A percentile compares a stretch with the other conserved stretches of the same genome.
Conservation (phyloP, 495 filamentous ascomycete genomes). For the Bombardia bombarda region DNA sequence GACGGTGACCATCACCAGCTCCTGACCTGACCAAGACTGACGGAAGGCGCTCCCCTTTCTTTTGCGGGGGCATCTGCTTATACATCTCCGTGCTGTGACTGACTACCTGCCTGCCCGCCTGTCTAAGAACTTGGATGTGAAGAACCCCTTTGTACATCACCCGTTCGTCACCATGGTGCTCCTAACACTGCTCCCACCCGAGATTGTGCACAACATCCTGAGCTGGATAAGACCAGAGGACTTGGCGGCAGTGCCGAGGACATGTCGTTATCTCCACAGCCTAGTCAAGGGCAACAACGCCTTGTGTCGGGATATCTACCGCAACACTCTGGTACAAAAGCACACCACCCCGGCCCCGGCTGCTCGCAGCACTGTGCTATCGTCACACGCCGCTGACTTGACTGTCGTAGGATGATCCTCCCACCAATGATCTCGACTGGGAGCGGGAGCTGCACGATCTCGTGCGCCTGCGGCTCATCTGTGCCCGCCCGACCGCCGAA, state of each 20-base stretch:
- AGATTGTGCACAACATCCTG: constrained; percentile 51
- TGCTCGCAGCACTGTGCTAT: too few species aligned
- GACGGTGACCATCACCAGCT: too few species aligned
- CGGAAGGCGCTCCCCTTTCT: too few species aligned
- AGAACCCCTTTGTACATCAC: too few species aligned
- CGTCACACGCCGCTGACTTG: not conserved
- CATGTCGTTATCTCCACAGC: constrained; percentile 39
- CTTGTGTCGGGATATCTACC: constrained; percentile 47
- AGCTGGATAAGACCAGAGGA: constrained; percentile 45
- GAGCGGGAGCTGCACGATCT: constrained; percentile 39
- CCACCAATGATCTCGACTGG: constrained; percentile 36
- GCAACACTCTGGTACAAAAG: constrained; percentile 29
- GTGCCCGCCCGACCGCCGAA: constrained; percentile 18
- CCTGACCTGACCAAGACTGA: too few species aligned
- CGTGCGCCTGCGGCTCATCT: constrained; percentile 38
- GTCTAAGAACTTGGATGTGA: too few species aligned
- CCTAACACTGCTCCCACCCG: constrained; percentile 42
- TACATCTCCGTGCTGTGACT: too few species aligned
- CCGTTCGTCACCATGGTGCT: constrained; percentile 11
- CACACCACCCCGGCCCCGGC: too few species aligned
- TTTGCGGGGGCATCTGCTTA: too few species aligned
- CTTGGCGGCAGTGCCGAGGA: constrained; percentile 34
- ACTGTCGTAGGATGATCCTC: constrained; percentile 30
- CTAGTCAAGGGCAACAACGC: constrained; percentile 42
- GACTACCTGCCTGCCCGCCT: too few species aligned